These are phyloP conservation scores for Podaxis sp. DNA, from an alignment of 768 basidiomycete genomes.

Conservation along the genomic window DNA sequence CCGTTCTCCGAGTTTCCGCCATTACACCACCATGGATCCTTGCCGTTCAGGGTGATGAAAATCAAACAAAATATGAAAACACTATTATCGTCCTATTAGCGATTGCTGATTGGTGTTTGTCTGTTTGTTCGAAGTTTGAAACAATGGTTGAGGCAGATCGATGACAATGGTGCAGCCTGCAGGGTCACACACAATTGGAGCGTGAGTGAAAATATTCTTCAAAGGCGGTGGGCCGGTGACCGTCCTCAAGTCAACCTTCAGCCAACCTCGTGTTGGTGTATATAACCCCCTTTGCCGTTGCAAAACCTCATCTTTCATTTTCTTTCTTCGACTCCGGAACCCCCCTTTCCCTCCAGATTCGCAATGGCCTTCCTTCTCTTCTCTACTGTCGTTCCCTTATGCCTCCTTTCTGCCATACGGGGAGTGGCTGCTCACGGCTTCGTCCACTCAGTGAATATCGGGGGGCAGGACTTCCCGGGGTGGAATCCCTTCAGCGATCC, in stretches of 20 bases:
- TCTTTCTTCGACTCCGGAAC: conserved; percentile 84
- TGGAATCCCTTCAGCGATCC: conserved; percentile 40
- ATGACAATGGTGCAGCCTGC: neutral
- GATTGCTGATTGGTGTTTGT: neutral
- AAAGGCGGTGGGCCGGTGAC: conserved; percentile 17
- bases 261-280: conserved; percentile 2
- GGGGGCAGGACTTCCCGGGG: conserved; percentile 30
- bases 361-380: conserved; percentile 37
- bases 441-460: conserved; percentile 30
- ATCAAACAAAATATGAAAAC: neutral
- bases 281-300: conserved; percentile 31
- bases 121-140: neutral
- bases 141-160: neutral
- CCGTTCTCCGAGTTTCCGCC: no score
- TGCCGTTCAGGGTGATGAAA: neutral
- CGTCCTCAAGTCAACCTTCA: conserved; percentile 14
- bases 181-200: neutral
- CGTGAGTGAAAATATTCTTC: neutral
- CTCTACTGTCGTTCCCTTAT: conserved; percentile 17
- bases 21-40: neutral
- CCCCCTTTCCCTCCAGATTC: conserved; percentile 87
- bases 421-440: conserved; percentile 32
- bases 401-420: conserved; percentile 18
- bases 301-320: conserved; percentile 39
- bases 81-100: neutral